phyloP scores from a whole-genome alignment of 2,329 filamentous ascomycete genomes.

The Neobulgaria alba region DNA sequence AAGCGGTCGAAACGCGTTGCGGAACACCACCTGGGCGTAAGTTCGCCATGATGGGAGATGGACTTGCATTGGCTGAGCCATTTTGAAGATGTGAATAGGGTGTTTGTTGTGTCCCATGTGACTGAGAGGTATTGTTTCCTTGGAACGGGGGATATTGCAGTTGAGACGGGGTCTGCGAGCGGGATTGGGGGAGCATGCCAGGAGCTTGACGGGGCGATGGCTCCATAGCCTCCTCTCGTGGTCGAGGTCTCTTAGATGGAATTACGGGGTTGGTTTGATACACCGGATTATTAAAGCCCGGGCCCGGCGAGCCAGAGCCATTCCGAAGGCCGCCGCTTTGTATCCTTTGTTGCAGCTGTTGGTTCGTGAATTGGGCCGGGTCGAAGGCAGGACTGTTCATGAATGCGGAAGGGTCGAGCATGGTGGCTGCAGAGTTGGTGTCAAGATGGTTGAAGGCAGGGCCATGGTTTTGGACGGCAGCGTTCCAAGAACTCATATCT shows the following conservation, averaged over 20 bases:
- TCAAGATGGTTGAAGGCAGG: conserved; percentile 59
- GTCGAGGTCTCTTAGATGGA: conserved; percentile 79
- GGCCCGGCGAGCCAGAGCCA: too few species aligned
- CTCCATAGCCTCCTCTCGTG: conserved; percentile 74
- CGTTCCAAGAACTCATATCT: conserved; percentile 65
- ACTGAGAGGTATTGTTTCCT: conserved; percentile 49
- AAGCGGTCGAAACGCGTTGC: conserved; percentile 81
- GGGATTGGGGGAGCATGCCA: conserved; percentile 68
- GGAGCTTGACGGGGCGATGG: conserved; percentile 72
- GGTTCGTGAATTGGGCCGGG: conserved; percentile 41
- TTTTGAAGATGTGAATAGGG: conserved; percentile 79
- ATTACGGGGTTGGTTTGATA: conserved; percentile 82
- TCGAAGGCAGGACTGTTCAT: conserved; percentile 53
- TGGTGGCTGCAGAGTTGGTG: conserved; percentile 45
- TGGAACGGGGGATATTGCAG: conserved; percentile 64
- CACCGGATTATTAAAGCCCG: conserved; percentile 65
- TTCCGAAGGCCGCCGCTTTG: conserved; percentile 81
- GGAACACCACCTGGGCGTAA: conserved; percentile 61
- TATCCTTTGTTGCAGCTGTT: conserved; percentile 48
- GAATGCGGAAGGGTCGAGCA: conserved; percentile 59
- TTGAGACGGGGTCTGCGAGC: conserved; percentile 87
- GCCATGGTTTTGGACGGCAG: conserved; percentile 59
- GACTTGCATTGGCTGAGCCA: conserved; percentile 74
- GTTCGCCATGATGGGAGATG: conserved; percentile 85
- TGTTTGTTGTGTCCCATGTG: conserved; percentile 51